Percentiles rank a stretch among this genome's conserved stretches.
These are phyloP conservation scores for Pharnaceum exiguum DNA, from an alignment of 148 eudicot species.

Conservation along the genomic window DNA sequence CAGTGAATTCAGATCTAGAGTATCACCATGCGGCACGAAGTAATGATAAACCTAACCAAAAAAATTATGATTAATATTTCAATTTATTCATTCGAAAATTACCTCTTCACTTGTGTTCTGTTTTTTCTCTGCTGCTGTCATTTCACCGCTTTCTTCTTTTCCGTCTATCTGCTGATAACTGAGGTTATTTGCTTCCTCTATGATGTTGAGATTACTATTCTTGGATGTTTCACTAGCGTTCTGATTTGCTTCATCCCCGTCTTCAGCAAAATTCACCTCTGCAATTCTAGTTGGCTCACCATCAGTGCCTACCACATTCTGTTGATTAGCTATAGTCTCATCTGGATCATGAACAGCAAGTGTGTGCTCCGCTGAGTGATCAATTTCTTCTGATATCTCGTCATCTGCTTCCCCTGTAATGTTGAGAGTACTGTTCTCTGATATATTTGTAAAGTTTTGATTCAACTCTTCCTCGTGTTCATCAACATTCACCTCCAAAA, in stretches of 20 bases:
- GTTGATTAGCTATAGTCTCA: not conserved
- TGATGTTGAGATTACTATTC: not conserved
- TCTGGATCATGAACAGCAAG: not conserved
- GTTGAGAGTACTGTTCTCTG: not conserved
- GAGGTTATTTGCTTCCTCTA: not conserved
- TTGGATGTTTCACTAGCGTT: not conserved
- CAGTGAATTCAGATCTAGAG: not conserved
- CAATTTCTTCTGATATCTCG: not conserved
- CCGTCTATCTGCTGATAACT: not conserved
- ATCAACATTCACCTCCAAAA: not conserved
- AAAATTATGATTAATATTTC: not conserved
- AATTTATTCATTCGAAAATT: not conserved
- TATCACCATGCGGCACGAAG: too few species aligned
- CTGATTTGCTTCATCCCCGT: not conserved
- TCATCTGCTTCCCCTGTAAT: not conserved
- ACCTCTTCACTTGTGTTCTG: slow-evolving; percentile 7
- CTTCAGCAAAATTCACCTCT: not conserved
- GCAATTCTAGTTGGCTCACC: not conserved
- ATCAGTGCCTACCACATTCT: not conserved
- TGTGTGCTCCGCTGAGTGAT: not conserved
- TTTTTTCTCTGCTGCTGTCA: not conserved
- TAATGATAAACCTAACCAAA: too few species aligned
- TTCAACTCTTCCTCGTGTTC: not conserved
- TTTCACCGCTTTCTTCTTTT: not conserved
- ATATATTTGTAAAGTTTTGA: not conserved